These are phyloP conservation scores for Gypsophila paniculata DNA, from an alignment of 179 eudicot species.

Conservation along the genomic window DNA sequence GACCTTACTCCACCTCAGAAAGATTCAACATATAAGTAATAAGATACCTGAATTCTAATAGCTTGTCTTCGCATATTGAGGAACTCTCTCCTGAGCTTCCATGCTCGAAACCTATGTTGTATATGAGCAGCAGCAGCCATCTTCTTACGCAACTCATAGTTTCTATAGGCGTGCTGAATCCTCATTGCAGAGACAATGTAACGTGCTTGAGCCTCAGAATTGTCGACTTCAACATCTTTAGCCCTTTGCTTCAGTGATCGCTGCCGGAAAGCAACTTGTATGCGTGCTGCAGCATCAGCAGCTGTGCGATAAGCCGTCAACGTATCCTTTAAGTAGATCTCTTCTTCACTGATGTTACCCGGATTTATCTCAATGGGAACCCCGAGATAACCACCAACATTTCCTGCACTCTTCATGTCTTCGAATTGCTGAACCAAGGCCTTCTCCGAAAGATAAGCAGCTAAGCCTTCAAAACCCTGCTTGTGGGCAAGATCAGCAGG, in stretches of 20 bases:
- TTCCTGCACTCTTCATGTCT: conserved; percentile 87
- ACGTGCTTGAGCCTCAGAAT: conserved; percentile 68
- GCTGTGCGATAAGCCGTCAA: conserved; percentile 89
- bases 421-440: conserved; percentile 68
- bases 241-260: conserved; percentile 57
- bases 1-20: too few relatives aligned
- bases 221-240: conserved; percentile 38
- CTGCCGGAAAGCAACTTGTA: conserved; percentile 82
- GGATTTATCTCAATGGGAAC: conserved; percentile 37
- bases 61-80: conserved; percentile 73
- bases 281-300: conserved; percentile 96
- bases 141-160: conserved; percentile 52
- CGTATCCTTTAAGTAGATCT: conserved; percentile 64
- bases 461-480: conserved; percentile 70
- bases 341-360: conserved; percentile 53
- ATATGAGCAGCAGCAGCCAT: conserved; percentile 74
- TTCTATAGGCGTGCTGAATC: conserved; percentile 87
- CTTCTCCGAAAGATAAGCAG: conserved; percentile 91
- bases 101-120: conserved; percentile 73
- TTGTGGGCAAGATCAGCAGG: conserved; percentile 80
- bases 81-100: conserved; percentile 77
- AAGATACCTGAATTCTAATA: conserved; percentile 74
- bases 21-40: too few relatives aligned
- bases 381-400: conserved; percentile 70
- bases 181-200: conserved; percentile 82